Percentiles rank a stretch among this genome's conserved stretches.
These are phyloP conservation scores for Cetradonia linearis DNA, from an alignment of 495 filamentous ascomycete species.

Conservation along the genomic window DNA sequence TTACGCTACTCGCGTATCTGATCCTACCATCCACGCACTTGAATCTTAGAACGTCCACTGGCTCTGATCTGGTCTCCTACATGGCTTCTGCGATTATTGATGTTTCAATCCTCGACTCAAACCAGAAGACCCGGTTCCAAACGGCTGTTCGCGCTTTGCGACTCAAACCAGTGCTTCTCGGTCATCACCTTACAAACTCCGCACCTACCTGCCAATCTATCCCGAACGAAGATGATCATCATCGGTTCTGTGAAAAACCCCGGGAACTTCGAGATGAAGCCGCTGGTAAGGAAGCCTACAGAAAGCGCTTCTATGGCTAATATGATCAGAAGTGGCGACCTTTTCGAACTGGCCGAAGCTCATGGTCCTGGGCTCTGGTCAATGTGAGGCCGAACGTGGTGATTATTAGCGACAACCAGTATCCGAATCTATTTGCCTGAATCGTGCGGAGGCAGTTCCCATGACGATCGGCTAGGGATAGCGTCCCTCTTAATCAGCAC, in stretches of 20 bases:
- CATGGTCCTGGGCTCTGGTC: slow-evolving; percentile 1
- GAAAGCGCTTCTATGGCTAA: neutral
- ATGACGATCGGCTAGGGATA: too few species aligned
- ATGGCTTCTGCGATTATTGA: neutral
- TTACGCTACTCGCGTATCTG: neutral
- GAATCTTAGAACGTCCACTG: neutral
- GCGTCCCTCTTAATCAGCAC: too few species aligned
- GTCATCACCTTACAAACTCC: neutral
- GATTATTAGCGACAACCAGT: too few species aligned
- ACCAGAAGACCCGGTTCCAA: neutral
- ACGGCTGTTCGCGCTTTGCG: neutral
- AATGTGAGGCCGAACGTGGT: neutral
- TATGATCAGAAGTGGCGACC: neutral
- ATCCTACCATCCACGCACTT: neutral
- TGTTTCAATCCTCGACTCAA: neutral
- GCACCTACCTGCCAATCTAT: neutral
- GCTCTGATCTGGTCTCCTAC: neutral
- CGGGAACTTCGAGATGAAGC: neutral
- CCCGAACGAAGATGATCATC: neutral
- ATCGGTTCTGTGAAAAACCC: neutral
- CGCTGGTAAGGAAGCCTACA: neutral
- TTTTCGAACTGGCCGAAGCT: slow-evolving; percentile 5
- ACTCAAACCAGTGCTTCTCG: neutral
- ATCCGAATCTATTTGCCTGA: too few species aligned
- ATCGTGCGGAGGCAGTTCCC: too few species aligned